phyloP scores from a whole-genome alignment of 2,329 filamentous ascomycete species.

The Colletotrichum tropicicola region DNA sequence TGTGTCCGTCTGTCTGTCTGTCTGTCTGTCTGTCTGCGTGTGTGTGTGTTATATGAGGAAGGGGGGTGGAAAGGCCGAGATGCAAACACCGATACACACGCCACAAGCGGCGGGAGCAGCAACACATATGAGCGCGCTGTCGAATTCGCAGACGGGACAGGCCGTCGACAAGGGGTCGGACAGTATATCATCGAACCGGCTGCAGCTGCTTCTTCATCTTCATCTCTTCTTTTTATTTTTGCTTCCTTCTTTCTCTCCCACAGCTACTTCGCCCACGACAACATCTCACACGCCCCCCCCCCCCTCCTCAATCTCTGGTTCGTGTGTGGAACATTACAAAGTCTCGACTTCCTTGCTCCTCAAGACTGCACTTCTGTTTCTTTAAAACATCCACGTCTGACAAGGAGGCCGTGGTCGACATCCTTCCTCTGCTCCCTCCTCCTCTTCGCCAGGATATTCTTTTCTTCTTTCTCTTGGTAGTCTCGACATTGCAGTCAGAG shows the following conservation, averaged over 20 bases:
- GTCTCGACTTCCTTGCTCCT: neutral
- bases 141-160: neutral
- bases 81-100: constrained; percentile 3
- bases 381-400: constrained; percentile 28
- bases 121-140: neutral
- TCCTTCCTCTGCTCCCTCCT: neutral
- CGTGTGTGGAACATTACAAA: constrained; percentile 12
- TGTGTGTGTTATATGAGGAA: neutral
- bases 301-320: neutral
- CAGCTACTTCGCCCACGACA: neutral
- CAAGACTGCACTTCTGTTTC: constrained; percentile 1
- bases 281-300: neutral
- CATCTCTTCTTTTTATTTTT: neutral
- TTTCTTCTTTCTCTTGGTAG: neutral
- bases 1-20: neutral
- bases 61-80: neutral
- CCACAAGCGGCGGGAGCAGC: neutral
- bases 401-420: constrained; percentile 15
- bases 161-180: neutral
- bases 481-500: too few relatives aligned
- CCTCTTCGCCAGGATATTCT: neutral
- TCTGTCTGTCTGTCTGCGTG: neutral
- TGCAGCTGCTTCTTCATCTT: constrained; percentile 25
- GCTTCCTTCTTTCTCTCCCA: too few relatives aligned
- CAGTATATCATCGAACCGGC: constrained; percentile 24